A percentile compares a stretch with the other conserved stretches of the same genome.
Evolutionary conservation across 441 rosid genomes (phyloP).

Genomic region (Euphorbia schlechtendalii): DNA sequence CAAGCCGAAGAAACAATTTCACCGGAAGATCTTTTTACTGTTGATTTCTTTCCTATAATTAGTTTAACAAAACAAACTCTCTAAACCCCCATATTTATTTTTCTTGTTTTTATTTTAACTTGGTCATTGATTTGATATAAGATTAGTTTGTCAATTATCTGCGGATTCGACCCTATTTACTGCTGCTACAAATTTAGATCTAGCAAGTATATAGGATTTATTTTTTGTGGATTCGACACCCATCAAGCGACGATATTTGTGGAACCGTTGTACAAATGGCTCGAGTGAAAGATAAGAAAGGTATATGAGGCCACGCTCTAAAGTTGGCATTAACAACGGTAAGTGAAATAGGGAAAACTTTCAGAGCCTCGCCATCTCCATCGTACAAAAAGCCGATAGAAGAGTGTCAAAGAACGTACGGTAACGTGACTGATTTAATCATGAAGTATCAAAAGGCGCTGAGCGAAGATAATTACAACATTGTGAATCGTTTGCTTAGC

Average conservation of each 20-base stretch:
- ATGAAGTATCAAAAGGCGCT: neutral
- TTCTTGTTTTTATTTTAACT: too few relatives aligned
- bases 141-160: too few relatives aligned
- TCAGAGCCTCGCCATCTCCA: neutral
- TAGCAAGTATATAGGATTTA: too few relatives aligned
- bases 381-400: neutral
- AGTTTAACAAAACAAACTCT: too few relatives aligned
- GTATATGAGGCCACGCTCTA: neutral
- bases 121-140: too few relatives aligned
- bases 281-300: neutral
- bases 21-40: too few relatives aligned
- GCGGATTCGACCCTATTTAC: too few relatives aligned
- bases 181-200: too few relatives aligned
- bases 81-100: too few relatives aligned
- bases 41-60: too few relatives aligned
- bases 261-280: neutral
- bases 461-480: neutral
- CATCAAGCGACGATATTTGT: neutral
- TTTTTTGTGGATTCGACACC: too few relatives aligned
- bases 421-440: neutral
- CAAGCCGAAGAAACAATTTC: too few relatives aligned
- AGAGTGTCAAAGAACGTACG: neutral
- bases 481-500: conserved; percentile 14
- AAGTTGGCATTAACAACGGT: neutral
- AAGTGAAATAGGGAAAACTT: neutral